Evolutionary conservation across 2,329 filamentous ascomycete species (phyloP).

Genomic region (Gremmenia infestans): DNA sequence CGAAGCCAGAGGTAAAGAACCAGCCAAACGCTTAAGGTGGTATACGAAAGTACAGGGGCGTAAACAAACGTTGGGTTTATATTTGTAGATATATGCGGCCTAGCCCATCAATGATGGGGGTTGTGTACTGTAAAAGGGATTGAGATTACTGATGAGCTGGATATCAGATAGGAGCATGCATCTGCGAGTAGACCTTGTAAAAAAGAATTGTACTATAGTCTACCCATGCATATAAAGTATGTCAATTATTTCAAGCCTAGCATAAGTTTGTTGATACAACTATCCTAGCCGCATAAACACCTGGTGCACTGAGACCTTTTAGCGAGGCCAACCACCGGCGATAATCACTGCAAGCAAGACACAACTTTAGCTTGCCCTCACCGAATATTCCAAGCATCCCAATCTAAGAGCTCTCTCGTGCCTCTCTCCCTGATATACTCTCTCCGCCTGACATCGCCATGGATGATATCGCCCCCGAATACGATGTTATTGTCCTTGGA

Average conservation of each 20-base stretch:
- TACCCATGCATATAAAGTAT: neutral
- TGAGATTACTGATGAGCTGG: neutral
- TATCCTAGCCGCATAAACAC: conserved; percentile 14
- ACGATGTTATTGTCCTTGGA: conserved; percentile 97
- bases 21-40: conserved; percentile 2
- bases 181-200: neutral
- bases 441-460: conserved; percentile 48
- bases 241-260: no score
- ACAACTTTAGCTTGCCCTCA: conserved; percentile 18
- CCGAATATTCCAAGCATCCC: conserved; percentile 17
- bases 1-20: conserved; percentile 6
- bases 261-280: no score
- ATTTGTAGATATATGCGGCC: conserved; percentile 5
- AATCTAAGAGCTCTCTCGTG: conserved; percentile 4
- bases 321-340: conserved; percentile 27
- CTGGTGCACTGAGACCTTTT: conserved; percentile 17
- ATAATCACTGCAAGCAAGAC: conserved; percentile 10
- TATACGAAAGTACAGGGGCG: neutral
- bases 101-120: neutral
- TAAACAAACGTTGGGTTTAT: neutral
- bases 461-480: conserved; percentile 98
- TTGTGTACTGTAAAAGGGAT: neutral
- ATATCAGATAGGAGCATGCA: neutral
- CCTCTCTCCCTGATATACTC: conserved; percentile 11
- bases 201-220: neutral